Evolutionary conservation across 2,329 filamentous ascomycete genomes (phyloP).

Genomic region (Aspergillus fumigatiaffinis): DNA sequence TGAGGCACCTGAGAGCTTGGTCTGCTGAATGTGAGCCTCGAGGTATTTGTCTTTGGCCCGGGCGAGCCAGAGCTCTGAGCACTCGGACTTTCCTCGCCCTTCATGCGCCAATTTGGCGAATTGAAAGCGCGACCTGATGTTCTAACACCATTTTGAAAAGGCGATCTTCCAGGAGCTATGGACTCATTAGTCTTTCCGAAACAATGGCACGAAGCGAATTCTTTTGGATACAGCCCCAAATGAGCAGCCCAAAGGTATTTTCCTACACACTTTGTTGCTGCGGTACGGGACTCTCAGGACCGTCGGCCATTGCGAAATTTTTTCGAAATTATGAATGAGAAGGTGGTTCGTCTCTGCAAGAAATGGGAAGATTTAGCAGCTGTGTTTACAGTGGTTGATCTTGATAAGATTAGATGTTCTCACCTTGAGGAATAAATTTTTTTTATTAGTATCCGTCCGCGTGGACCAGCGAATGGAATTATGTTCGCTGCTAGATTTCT

Average conservation of each 20-base stretch:
- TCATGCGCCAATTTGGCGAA: conserved; percentile 41
- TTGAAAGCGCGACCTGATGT: conserved; percentile 37
- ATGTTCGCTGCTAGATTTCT: background rate
- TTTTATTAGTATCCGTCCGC: background rate
- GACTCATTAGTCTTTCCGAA: conserved; percentile 15
- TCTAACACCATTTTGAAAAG: conserved; percentile 30
- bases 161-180: conserved; percentile 28
- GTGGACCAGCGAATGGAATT: background rate
- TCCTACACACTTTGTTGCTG: conserved; percentile 33
- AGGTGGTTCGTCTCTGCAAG: background rate
- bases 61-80: conserved; percentile 23
- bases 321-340: background rate
- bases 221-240: conserved; percentile 12
- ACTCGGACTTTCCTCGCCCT: conserved; percentile 34
- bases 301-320: conserved; percentile 26
- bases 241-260: conserved; percentile 14
- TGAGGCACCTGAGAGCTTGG: conserved; percentile 30
- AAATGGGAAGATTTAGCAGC: background rate
- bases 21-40: conserved; percentile 29
- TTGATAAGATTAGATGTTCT: background rate
- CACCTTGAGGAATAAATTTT: background rate
- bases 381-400: background rate
- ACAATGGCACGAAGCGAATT: conserved; percentile 1
- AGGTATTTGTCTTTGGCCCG: conserved; percentile 25
- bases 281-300: conserved; percentile 22